phyloP scores from a whole-genome alignment of 257 asterid genomes.

The Thymus quinquecostatus region DNA sequence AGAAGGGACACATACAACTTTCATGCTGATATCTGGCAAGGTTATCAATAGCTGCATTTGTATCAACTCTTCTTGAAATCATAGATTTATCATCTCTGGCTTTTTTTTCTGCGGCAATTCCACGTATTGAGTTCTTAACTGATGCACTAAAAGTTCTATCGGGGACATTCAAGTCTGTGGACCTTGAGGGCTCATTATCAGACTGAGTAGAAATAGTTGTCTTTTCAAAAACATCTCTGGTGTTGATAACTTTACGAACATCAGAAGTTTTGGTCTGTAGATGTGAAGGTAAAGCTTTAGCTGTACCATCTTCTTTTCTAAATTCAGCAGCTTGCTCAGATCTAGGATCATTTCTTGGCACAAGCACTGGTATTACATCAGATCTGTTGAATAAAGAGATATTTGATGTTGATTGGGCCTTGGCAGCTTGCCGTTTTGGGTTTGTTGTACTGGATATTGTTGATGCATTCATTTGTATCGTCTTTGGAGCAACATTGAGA shows the following conservation, averaged over 20 bases:
- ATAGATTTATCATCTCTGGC: conserved; percentile 52
- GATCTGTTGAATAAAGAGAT: conserved; percentile 57
- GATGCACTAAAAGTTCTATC: conserved; percentile 51
- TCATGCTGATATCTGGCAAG: conserved; percentile 54
- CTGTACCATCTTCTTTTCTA: conserved; percentile 75
- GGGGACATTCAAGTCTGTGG: conserved; percentile 46
- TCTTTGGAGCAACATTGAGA: conserved; percentile 49
- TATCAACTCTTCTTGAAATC: conserved; percentile 54
- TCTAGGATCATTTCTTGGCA: conserved; percentile 76
- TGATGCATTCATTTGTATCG: conserved; percentile 54
- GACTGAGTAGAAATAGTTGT: conserved; percentile 45
- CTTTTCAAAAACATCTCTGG: conserved; percentile 64
- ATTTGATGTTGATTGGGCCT: conserved; percentile 58
- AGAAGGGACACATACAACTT: conserved; percentile 53
- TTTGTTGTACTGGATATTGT: conserved; percentile 50
- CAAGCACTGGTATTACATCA: conserved; percentile 78
- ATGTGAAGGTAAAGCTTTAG: conserved; percentile 57
- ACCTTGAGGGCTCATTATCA: conserved; percentile 57
- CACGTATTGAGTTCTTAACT: conserved; percentile 52
- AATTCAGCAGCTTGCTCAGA: conserved; percentile 72
- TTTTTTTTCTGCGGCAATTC: conserved; percentile 49
- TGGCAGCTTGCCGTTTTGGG: conserved; percentile 65
- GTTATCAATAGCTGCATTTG: conserved; percentile 43
- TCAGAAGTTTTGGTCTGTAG: conserved; percentile 74
- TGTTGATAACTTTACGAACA: conserved; percentile 51